phyloP scores from a whole-genome alignment of 164 flowering plant genomes.

The Annona cherimola region DNA sequence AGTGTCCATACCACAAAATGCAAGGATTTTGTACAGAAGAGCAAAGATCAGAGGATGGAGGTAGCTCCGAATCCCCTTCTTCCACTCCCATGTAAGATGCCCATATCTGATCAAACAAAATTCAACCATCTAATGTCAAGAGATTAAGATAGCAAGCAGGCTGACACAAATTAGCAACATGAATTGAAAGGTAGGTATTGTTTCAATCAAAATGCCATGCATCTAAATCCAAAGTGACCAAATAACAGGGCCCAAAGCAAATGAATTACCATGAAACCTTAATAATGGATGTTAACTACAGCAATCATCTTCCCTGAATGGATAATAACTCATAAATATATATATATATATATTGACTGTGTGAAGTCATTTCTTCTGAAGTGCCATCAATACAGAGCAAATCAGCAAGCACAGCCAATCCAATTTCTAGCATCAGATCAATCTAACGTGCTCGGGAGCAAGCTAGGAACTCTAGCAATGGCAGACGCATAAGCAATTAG shows the following conservation, averaged over 20 bases:
- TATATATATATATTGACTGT: no score
- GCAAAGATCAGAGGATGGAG: slow-evolving; percentile 87
- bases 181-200: neutral
- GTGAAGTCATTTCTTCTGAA: no score
- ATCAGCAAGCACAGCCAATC: neutral
- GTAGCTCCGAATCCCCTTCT: slow-evolving; percentile 82
- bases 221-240: neutral
- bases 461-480: no score
- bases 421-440: neutral
- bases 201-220: neutral
- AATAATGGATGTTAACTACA: no score
- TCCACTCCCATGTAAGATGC: slow-evolving; percentile 98
- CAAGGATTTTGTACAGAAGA: slow-evolving; percentile 64
- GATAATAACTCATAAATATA: no score
- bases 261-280: neutral
- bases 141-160: neutral
- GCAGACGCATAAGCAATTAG: no score
- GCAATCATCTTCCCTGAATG: no score
- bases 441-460: neutral
- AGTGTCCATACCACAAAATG: slow-evolving; percentile 54
- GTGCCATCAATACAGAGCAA: no score
- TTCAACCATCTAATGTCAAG: neutral
- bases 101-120: slow-evolving; percentile 54
- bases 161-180: neutral
- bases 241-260: neutral